A percentile compares a stretch with the other conserved stretches of the same genome.
Conservation (phyloP, 768 basidiomycete genomes). For the Naganishia vishniacii region DNA sequence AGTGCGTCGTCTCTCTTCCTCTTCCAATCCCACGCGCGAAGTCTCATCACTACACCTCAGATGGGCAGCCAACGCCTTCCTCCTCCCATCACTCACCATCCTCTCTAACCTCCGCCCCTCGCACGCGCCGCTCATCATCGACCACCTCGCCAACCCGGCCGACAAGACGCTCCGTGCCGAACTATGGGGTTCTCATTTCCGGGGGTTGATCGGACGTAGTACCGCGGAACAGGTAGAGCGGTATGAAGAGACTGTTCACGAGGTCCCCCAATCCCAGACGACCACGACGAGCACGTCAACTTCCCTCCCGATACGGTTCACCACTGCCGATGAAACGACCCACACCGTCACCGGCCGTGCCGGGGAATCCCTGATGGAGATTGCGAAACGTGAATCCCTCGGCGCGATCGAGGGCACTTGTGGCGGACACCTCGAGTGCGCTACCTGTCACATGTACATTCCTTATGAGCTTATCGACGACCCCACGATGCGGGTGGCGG, state of each 20-base stretch:
- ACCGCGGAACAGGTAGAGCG: slow-evolving; percentile 55
- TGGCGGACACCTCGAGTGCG: slow-evolving; percentile 43
- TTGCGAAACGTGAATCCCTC: slow-evolving; percentile 38
- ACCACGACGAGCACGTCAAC: too few relatives aligned
- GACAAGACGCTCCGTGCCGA: not conserved
- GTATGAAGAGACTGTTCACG: slow-evolving; percentile 14
- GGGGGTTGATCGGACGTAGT: slow-evolving; percentile 65
- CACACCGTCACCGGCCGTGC: not conserved
- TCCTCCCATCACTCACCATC: slow-evolving; percentile 53
- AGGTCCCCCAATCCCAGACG: not conserved
- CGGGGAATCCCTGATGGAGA: slow-evolving; percentile 38
- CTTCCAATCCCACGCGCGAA: slow-evolving; percentile 52
- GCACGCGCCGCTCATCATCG: slow-evolving; percentile 58
- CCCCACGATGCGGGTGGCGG: slow-evolving; percentile 26
- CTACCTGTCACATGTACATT: slow-evolving; percentile 46
- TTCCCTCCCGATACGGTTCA: slow-evolving; percentile 35
- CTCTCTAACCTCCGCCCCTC: slow-evolving; percentile 59
- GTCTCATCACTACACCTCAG: slow-evolving; percentile 41
- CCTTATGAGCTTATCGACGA: slow-evolving; percentile 7
- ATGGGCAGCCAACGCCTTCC: slow-evolving; percentile 48
- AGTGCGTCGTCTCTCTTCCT: slow-evolving; percentile 55
- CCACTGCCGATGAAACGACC: slow-evolving; percentile 38
- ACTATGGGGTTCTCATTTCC: slow-evolving; percentile 54
- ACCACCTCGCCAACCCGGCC: slow-evolving; percentile 44
- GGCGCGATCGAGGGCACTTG: slow-evolving; percentile 44